These are phyloP conservation scores for Lentinula edodes DNA, from an alignment of 768 basidiomycete genomes.

Conservation along the genomic window DNA sequence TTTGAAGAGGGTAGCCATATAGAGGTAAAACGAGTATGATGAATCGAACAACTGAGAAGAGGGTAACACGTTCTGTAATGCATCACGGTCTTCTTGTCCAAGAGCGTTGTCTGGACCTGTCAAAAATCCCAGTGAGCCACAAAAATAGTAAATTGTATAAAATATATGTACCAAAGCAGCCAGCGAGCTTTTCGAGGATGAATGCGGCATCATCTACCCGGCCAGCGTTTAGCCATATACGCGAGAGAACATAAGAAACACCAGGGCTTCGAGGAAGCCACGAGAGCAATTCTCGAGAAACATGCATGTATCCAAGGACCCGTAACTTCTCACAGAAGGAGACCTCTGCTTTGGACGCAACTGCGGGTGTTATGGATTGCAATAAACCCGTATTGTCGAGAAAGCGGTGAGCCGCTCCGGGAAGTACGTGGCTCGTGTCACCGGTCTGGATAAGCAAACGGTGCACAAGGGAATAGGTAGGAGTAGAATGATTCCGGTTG, in stretches of 20 bases:
- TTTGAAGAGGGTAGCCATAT: conserved; percentile 73
- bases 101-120: conserved; percentile 45
- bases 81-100: conserved; percentile 55
- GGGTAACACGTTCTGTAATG: conserved; percentile 59
- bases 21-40: conserved; percentile 71
- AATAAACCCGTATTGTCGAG: conserved; percentile 63
- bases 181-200: conserved; percentile 69
- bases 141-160: conserved; percentile 7
- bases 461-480: conserved; percentile 60
- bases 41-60: conserved; percentile 49
- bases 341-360: conserved; percentile 64
- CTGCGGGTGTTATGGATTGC: conserved; percentile 61
- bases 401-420: conserved; percentile 63
- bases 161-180: conserved; percentile 59
- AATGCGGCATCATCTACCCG: conserved; percentile 69
- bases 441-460: conserved; percentile 52
- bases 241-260: conserved; percentile 65
- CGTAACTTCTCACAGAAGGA: conserved; percentile 68
- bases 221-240: conserved; percentile 60
- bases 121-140: conserved; percentile 10
- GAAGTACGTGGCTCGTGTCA: conserved; percentile 38
- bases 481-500: conserved; percentile 36
- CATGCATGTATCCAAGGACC: conserved; percentile 52
- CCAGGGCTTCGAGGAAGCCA: conserved; percentile 80
- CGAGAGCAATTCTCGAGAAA: conserved; percentile 59